Conservation (phyloP, 768 basidiomycete species). For the Lactifluus subvellereus region DNA sequence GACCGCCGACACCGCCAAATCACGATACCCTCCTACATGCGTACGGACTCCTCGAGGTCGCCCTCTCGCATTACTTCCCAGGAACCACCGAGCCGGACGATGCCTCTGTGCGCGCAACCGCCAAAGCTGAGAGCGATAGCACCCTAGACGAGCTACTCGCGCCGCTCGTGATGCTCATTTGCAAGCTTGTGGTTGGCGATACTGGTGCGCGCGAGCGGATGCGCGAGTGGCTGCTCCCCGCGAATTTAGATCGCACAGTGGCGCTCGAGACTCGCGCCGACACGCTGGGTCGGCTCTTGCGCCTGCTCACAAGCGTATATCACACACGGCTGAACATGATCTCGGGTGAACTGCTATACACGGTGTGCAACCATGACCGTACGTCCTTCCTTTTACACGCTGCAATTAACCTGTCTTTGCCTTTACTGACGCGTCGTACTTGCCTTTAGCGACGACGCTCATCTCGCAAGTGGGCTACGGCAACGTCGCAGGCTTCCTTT, state of each 20-base stretch:
- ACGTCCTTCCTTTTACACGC: conserved; percentile 15
- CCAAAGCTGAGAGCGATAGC: conserved; percentile 46
- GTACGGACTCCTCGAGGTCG: conserved; percentile 60
- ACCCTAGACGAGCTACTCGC: conserved; percentile 72
- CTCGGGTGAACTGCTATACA: conserved; percentile 83
- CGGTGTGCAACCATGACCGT: conserved; percentile 76
- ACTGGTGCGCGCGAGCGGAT: conserved; percentile 50
- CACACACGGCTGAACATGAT: conserved; percentile 67
- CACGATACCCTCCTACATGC: conserved; percentile 56
- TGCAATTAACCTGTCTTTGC: not conserved
- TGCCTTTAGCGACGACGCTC: conserved; percentile 52
- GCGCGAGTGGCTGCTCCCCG: conserved; percentile 66
- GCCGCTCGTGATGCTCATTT: conserved; percentile 71
- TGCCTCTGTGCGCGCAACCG: conserved; percentile 46
- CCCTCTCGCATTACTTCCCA: conserved; percentile 59
- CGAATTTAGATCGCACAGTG: conserved; percentile 70
- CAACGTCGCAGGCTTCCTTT: conserved; percentile 91
- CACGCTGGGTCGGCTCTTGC: conserved; percentile 71
- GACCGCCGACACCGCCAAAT: conserved; percentile 35
- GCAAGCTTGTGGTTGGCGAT: conserved; percentile 62
- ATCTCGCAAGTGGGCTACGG: conserved; percentile 88
- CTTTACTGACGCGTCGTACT: not conserved
- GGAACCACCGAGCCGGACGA: conserved; percentile 61
- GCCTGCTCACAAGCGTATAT: conserved; percentile 70
- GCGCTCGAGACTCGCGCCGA: conserved; percentile 71